Conservation (phyloP, 2,329 filamentous ascomycete species). For the Colletotrichum spaethianum region DNA sequence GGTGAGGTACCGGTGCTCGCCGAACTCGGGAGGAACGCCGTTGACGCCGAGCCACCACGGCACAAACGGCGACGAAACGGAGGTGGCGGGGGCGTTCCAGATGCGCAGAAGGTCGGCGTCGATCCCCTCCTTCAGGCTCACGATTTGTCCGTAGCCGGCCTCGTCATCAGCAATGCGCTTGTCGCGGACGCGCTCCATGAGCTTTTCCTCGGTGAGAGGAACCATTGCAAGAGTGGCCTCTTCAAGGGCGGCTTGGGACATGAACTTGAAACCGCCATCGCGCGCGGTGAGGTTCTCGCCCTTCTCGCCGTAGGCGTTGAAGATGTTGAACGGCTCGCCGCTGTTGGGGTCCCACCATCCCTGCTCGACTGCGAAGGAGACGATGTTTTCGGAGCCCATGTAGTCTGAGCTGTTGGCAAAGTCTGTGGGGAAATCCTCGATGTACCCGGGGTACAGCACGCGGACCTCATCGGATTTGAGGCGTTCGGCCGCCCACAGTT, state of each 20-base stretch:
- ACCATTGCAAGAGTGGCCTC: constrained; percentile 54
- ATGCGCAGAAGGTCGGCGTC: constrained; percentile 45
- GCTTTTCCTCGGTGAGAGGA: constrained; percentile 63
- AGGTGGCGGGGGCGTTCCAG: constrained; percentile 47
- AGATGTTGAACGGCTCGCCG: constrained; percentile 47
- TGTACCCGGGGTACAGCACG: constrained; percentile 48
- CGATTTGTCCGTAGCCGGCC: constrained; percentile 48
- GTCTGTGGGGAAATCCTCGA: constrained; percentile 47
- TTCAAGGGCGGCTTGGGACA: constrained; percentile 47
- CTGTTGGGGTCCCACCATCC: constrained; percentile 46
- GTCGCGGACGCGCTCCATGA: constrained; percentile 55
- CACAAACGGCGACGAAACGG: constrained; percentile 47
- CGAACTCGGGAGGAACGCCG: constrained; percentile 46
- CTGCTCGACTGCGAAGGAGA: constrained; percentile 47
- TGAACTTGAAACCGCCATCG: constrained; percentile 49
- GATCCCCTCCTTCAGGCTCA: constrained; percentile 43
- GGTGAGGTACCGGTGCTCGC: constrained; percentile 48
- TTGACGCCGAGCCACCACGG: constrained; percentile 48
- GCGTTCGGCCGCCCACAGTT: constrained; percentile 48
- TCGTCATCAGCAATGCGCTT: constrained; percentile 47
- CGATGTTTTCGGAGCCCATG: constrained; percentile 47
- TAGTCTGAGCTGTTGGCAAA: constrained; percentile 44
- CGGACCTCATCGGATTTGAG: constrained; percentile 45
- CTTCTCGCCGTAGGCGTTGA: constrained; percentile 46
- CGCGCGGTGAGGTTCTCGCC: constrained; percentile 44